These are phyloP conservation scores for Russula sp. DNA, from an alignment of 768 basidiomycete species.

Conservation along the genomic window DNA sequence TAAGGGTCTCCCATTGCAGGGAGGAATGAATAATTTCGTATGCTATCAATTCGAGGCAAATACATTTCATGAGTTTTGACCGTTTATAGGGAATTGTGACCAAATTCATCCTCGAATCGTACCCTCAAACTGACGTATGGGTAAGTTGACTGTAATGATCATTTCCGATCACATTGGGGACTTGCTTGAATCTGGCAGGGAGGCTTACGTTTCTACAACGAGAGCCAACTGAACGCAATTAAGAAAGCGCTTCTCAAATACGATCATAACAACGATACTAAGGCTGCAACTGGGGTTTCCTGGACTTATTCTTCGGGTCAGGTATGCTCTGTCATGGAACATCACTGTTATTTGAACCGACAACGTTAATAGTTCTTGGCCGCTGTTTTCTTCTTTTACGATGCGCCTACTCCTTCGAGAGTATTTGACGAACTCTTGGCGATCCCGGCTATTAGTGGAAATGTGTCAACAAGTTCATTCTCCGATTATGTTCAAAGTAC, in stretches of 20 bases:
- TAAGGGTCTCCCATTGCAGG: constrained; percentile 1
- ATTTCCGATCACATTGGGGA: no score
- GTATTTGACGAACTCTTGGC: constrained; percentile 30
- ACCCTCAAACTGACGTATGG: constrained; percentile 33
- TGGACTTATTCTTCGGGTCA: neutral
- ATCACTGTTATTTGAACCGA: neutral
- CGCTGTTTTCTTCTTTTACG: constrained; percentile 22
- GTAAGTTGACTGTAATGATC: neutral
- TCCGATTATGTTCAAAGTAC: neutral
- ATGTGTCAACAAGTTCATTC: constrained; percentile 15
- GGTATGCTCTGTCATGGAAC: neutral
- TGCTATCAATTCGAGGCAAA: neutral
- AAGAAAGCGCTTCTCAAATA: neutral
- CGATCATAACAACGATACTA: constrained; percentile 10
- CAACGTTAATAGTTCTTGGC: neutral
- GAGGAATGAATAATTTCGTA: constrained; percentile 27
- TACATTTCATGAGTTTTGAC: neutral
- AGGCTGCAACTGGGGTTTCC: neutral
- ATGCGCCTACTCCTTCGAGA: constrained; percentile 26
- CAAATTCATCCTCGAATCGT: constrained; percentile 30
- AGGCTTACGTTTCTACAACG: neutral
- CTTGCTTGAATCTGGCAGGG: neutral
- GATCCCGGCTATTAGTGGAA: neutral
- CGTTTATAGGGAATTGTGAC: constrained; percentile 19
- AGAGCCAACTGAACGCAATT: neutral